Percentiles rank a stretch among this genome's conserved stretches.
phyloP scores from a whole-genome alignment of 345 rosid genomes.

The Schrenkiella parvula region DNA sequence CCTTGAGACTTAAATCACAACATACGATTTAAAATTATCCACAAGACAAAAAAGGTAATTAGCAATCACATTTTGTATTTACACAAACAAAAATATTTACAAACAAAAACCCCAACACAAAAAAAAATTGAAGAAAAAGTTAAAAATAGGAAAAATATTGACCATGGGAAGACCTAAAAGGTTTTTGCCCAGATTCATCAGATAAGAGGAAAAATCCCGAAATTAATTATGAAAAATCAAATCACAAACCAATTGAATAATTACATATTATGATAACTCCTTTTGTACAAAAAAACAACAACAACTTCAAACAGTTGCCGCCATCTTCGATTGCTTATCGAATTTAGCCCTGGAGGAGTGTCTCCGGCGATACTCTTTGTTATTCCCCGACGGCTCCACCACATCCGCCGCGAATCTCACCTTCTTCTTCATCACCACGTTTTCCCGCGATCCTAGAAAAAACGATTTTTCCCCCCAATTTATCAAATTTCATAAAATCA shows the following conservation, averaged over 20 bases:
- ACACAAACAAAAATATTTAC: slow-evolving; percentile 18
- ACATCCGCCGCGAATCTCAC: slow-evolving; percentile 81
- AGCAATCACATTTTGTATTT: neutral
- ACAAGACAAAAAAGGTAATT: neutral
- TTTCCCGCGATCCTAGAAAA: slow-evolving; percentile 17
- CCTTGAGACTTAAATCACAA: neutral
- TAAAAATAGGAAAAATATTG: neutral
- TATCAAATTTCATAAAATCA: neutral
- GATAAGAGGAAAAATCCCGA: neutral
- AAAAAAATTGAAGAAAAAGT: neutral
- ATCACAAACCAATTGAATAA: slow-evolving; percentile 16
- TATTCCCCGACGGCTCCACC: slow-evolving; percentile 62
- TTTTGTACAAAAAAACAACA: neutral
- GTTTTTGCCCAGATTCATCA: slow-evolving; percentile 18
- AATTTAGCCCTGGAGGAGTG: slow-evolving; percentile 20
- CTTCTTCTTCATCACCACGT: slow-evolving; percentile 46
- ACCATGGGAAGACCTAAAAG: slow-evolving; percentile 2
- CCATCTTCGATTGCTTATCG: slow-evolving; percentile 21
- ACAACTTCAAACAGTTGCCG: slow-evolving; percentile 3
- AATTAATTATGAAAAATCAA: neutral
- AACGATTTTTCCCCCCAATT: neutral
- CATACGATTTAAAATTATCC: no score
- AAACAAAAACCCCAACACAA: neutral
- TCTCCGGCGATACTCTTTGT: slow-evolving; percentile 55
- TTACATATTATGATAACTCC: neutral